Base-by-base conservation (phyloP, 2,329 filamentous ascomycete species). In the Fusarium sp. region DNA sequence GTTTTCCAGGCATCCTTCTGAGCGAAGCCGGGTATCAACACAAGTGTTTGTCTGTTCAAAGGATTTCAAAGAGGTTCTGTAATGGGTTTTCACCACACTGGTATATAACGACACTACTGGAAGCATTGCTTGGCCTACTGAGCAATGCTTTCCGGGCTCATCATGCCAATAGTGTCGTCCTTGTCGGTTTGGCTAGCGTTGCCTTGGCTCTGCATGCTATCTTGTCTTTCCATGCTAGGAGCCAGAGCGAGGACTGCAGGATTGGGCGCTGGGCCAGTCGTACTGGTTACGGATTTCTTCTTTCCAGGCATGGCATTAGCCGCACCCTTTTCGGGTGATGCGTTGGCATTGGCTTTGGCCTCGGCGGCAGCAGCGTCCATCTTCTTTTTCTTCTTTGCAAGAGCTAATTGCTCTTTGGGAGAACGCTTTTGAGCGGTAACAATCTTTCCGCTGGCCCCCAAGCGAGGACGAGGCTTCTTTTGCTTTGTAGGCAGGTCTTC, bases 401-500 rank as follows among this genome's bases (percentile, higher is more conserved):
- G 87, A 33, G 92, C 92, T 56, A 93, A 89, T 77, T 94, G 92
- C 77, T 96, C 92, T 76, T 92, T 90, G 23, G 93, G 87, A 33
- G 93, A 92, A 9, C 92, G 85, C 82, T 97, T 97, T 72, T 94
- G 89, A 33, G 93, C 92, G 53, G 90, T 92, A 12, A 91, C 91
- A 71, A 97, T 97, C 84, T 97, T 97, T 75, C 93, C 93, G 20
- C 91, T 94, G 20, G 88, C 87, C 34, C 86, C 86, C 26, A 88
- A 84, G 33, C 87, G 83, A n/a, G 88, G 87, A n/a, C 87, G 84
- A 26, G 82, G 93, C 81, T 82, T 91, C 83, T 93, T 87, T 81
- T 99, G 96, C 81, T 99, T 99, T 57, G 91, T 88, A 16, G 97
- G 96, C 26, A 99, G 83, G 72, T 99, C 95, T 76, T 98, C 93